phyloP scores from a whole-genome alignment of 805 yeast genomes.

The Metschnikowia similis region DNA sequence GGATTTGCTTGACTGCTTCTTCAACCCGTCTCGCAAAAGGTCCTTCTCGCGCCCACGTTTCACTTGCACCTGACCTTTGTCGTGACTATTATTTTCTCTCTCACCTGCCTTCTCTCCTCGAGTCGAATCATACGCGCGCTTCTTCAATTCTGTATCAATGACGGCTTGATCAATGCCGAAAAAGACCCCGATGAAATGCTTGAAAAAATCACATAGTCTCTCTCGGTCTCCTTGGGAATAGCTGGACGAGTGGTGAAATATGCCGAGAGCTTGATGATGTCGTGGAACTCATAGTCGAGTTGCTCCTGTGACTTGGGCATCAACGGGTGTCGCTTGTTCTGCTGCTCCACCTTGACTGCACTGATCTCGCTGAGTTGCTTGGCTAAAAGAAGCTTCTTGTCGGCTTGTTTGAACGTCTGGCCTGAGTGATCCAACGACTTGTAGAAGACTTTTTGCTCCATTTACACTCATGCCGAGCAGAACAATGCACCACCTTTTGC shows the following conservation, averaged over 20 bases:
- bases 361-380: conserved; percentile 89
- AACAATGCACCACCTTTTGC: too few relatives aligned
- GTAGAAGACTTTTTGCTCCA: conserved; percentile 91
- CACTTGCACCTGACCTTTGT: conserved; percentile 8
- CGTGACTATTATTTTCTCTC: conserved; percentile 14
- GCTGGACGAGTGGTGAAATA: conserved; percentile 62
- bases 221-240: conserved; percentile 82
- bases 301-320: conserved; percentile 82
- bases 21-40: conserved; percentile 56
- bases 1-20: conserved; percentile 41
- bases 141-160: conserved; percentile 38
- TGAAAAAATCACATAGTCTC: conserved; percentile 64
- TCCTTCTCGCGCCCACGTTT: conserved; percentile 54
- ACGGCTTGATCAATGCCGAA: conserved; percentile 55
- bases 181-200: conserved; percentile 65
- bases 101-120: conserved; percentile 16
- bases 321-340: conserved; percentile 81
- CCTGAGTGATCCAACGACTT: conserved; percentile 95
- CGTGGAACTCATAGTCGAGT: conserved; percentile 60
- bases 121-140: conserved; percentile 18
- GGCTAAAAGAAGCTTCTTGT: conserved; percentile 84
- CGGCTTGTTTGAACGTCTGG: conserved; percentile 93
- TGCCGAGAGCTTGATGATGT: conserved; percentile 63
- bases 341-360: conserved; percentile 87
- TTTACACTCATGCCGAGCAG: conserved; percentile 42